Base-by-base conservation (phyloP, 176 grass and related monocot species). In the Thalia dealbata region DNA sequence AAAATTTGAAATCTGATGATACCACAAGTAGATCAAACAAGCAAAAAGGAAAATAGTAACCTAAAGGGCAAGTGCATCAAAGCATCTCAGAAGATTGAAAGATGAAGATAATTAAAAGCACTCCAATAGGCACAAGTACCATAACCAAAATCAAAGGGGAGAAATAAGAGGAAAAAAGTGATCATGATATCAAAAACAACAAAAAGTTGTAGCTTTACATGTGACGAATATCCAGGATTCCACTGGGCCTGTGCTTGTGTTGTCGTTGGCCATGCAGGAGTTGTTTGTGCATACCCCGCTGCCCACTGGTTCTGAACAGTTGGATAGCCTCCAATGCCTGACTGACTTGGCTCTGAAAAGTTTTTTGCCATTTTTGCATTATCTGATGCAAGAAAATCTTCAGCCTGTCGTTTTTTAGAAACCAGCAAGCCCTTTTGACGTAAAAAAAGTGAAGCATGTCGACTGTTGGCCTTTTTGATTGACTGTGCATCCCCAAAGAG, bases 401-500 rank as follows among this genome's bases (percentile, higher is more conserved):
- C 95, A 54, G 90, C 78, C 72, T 69, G 88, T 60, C 95, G 90
- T 78, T 99, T 99, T 75, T 86, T 89, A 66, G 95, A 86, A 71
- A 81, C 59, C 27, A 99, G 28, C 43, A 88, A 74, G 70, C 82
- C 84, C 71, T 81, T 83, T 48, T 91, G 91, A 28, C 77, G 83
- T 50, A 83, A 79, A 79, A 99, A 96, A 61, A 88, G 83, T 73
- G 78, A 48, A 58, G 80, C 64, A 76, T 99, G 95, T 45, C 89
- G 74, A 63, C 66, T 78, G 59, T 41, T 73, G 52, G 95, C 90
- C 79, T 88, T 99, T 85, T 91, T 99, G 30, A 99, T 91, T 29
- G 77, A 84, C 60, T 93, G 81, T 27, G 78, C 83, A 86, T 99
- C 90, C 67, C 95, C 95, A 88, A 99, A 99, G 38, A 84, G 26